These are phyloP conservation scores for Sphagnum fallax DNA, from an alignment of 228 moss, liverwort and hornwort species.

Conservation along the genomic window DNA sequence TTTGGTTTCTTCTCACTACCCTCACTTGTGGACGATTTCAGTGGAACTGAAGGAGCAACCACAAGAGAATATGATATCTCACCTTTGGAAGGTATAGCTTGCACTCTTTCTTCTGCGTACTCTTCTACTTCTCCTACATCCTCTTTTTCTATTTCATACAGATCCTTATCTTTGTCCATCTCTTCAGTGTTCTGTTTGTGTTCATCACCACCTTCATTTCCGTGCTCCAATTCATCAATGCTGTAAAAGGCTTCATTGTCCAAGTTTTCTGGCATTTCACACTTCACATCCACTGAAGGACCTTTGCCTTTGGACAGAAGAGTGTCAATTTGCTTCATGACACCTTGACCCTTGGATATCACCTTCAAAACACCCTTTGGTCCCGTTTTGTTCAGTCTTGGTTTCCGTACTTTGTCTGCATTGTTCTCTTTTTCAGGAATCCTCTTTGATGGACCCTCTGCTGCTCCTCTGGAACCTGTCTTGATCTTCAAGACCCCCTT, in stretches of 20 bases:
- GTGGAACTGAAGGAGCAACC: conserved; percentile 15
- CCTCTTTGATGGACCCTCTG: conserved; percentile 36
- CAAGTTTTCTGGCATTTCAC: background rate
- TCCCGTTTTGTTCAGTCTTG: conserved; percentile 10
- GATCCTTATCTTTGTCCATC: conserved; percentile 1
- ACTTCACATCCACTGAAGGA: conserved; percentile 25
- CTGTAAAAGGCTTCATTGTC: too few relatives aligned
- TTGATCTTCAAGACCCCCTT: conserved; percentile 78
- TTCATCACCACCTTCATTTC: background rate
- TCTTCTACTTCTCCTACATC: conserved; percentile 26
- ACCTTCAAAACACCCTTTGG: conserved; percentile 76
- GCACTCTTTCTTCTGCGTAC: conserved; percentile 25
- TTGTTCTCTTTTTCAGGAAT: conserved; percentile 46
- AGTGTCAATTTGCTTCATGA: conserved; percentile 35
- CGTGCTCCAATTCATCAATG: too few relatives aligned
- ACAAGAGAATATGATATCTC: conserved; percentile 9
- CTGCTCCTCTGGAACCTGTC: conserved; percentile 24
- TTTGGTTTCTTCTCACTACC: conserved; percentile 42
- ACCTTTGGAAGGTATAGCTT: conserved; percentile 26
- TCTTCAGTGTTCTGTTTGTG: conserved; percentile 6
- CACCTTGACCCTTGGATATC: conserved; percentile 45
- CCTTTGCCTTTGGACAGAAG: conserved; percentile 45
- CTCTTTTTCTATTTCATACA: conserved; percentile 6
- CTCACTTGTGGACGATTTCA: conserved; percentile 9
- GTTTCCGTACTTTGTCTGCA: conserved; percentile 26